Conservation (phyloP, 495 filamentous ascomycete genomes). For the Patellaria atrata region DNA sequence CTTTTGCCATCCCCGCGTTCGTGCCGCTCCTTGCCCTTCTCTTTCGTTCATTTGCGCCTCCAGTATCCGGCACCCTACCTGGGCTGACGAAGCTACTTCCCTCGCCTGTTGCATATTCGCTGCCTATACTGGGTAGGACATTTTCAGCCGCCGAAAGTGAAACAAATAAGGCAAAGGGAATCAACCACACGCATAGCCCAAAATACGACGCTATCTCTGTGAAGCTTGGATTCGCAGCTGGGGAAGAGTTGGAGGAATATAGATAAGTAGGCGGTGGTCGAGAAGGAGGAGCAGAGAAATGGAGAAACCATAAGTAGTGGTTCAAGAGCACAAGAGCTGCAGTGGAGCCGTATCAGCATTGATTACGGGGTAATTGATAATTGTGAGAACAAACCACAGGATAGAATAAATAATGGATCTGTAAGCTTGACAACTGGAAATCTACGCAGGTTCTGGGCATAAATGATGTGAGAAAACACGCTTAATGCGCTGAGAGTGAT, state of each 20-base stretch:
- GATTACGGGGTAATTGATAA: not conserved
- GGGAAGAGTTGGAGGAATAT: slow-evolving; percentile 30
- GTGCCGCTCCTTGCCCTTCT: slow-evolving; percentile 21
- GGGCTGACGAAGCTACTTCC: slow-evolving; percentile 29
- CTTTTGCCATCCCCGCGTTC: slow-evolving; percentile 80
- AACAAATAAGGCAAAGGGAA: slow-evolving; percentile 91
- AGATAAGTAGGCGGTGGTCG: slow-evolving; percentile 23
- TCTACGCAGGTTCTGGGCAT: slow-evolving; percentile 73
- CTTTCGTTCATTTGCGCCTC: slow-evolving; percentile 4
- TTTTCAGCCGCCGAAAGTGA: slow-evolving; percentile 87
- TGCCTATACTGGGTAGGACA: slow-evolving; percentile 75
- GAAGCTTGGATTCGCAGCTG: slow-evolving; percentile 68
- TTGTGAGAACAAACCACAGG: slow-evolving; percentile 45
- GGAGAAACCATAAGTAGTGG: slow-evolving; percentile 91
- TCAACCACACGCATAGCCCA: slow-evolving; percentile 89
- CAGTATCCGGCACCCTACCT: slow-evolving; percentile 23
- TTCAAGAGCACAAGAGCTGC: slow-evolving; percentile 72
- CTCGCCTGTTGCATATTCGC: slow-evolving; percentile 48
- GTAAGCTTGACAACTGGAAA: slow-evolving; percentile 82
- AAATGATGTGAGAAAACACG: slow-evolving; percentile 70
- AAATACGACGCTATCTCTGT: slow-evolving; percentile 95
- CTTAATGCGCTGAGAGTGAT: slow-evolving; percentile 56
- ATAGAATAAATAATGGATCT: slow-evolving; percentile 75
- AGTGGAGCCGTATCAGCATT: not conserved
- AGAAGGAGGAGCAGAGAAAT: slow-evolving; percentile 50